Evolutionary conservation across 176 grass and related monocot genomes (phyloP).

Genomic region (maize (Zea mays)): Zm-B73-REFERENCE-NAM-5.0 NC_050105.1:126379001-126379500

Average conservation of each 20-base stretch:
- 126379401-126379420: slow-evolving; percentile 17
- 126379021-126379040: background rate
- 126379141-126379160: slow-evolving; percentile 19
- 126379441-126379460: background rate
- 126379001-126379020: background rate
- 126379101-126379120: background rate
- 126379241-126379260: slow-evolving; percentile 58
- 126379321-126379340: slow-evolving; percentile 45
- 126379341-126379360: background rate
- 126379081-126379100: slow-evolving; percentile 36
- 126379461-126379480: slow-evolving; percentile 13
- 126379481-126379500: background rate
- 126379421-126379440: slow-evolving; percentile 9
- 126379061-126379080: background rate
- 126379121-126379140: background rate
- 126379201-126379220: background rate
- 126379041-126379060: background rate
- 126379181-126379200: slow-evolving; percentile 20
- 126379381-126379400: slow-evolving; percentile 24
- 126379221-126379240: slow-evolving; percentile 35
- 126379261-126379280: slow-evolving; percentile 32
- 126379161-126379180: slow-evolving; percentile 1
- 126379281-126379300: slow-evolving; percentile 60
- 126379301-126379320: slow-evolving; percentile 32
- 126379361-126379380: too few species aligned